Evolutionary conservation across 2,329 filamentous ascomycete species (phyloP).

Genomic region (Beauveria australis): DNA sequence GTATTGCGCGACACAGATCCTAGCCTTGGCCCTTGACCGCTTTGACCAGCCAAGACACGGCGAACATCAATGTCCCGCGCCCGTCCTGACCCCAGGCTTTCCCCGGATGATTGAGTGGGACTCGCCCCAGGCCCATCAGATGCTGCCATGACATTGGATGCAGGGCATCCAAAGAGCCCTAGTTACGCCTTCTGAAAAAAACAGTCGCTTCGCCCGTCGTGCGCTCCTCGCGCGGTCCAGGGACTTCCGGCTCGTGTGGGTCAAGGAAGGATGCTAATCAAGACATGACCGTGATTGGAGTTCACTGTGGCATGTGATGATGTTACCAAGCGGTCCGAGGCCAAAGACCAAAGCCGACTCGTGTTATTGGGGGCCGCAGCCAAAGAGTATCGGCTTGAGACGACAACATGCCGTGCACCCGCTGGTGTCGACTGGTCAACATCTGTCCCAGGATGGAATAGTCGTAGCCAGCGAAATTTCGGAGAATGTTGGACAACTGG

Average conservation of each 20-base stretch:
- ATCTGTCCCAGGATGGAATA: not conserved
- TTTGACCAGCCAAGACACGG: conserved; percentile 1
- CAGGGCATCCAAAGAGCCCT: not conserved
- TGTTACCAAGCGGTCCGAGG: not conserved
- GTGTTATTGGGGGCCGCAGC: not conserved
- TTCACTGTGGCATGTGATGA: not conserved
- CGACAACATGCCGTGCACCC: not conserved
- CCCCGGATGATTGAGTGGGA: conserved; percentile 6
- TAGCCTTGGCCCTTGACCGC: not conserved
- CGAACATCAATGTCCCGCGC: conserved; percentile 4
- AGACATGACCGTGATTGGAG: not conserved
- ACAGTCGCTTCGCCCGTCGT: not conserved
- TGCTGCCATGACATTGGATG: not conserved
- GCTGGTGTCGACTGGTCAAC: not conserved
- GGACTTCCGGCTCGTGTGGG: too few relatives aligned
- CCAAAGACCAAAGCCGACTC: not conserved
- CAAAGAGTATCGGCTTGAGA: not conserved
- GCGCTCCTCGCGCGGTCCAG: not conserved
- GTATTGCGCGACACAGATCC: not conserved
- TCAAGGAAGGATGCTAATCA: too few relatives aligned
- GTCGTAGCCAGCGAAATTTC: not conserved
- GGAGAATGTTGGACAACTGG: not conserved
- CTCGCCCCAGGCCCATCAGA: not conserved
- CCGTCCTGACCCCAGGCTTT: conserved; percentile 6
- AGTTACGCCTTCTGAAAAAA: not conserved